Evolutionary conservation across 805 yeast genomes (phyloP), one percentile per base, ranked within the genome.

Genomic region (Candida loeiensis): DNA sequence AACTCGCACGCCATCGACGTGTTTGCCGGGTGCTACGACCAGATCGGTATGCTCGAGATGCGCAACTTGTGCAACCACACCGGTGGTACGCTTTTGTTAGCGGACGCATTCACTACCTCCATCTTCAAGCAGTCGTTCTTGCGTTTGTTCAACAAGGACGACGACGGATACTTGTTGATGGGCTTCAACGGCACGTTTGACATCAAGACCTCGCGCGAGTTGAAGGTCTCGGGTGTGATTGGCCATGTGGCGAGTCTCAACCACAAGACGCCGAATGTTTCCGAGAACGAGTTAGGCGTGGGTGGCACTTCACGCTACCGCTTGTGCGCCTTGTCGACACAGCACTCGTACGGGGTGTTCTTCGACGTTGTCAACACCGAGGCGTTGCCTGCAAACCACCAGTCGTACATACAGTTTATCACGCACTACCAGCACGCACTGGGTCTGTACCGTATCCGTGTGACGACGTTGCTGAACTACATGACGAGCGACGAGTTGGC

Each of bases 381-480:
- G 50, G 65, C 76, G 2, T 68, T 70, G 42, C 71, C 76, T 3
- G 64, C 71, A 29, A 63, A 65, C 40, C 74, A 73, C 28, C 76
- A 69, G 51, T 71, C 76, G 15, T 75, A 69, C 53, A 77, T 86
- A 39, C 99, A 93, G 66, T 91, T 83, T 66, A 76, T 88, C 49
- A 93, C 97, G 16, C 83, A 82, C 53, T 93, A 93, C 66, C 95
- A 93, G 69, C 98, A 93, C 66, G 76, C 96, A n/a, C 82, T 90
- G 20, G 99, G 99, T 43, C 76, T 91, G 9, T 84, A 78, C 57
- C 77, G 97, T 55, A 70, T 87, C 44, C 79, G 97, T 53, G 97
- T 93, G 25, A 91, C 99, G 16, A 93, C 98, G 0, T 73, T 93
- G 44, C 69, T 72, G 42, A 71, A 79, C 57, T 59, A 73, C 45